Evolutionary conservation across 1,284 basidiomycete species (phyloP), one percentile per base, ranked within the genome.

Genomic region (Boletus semigastroideus): DNA sequence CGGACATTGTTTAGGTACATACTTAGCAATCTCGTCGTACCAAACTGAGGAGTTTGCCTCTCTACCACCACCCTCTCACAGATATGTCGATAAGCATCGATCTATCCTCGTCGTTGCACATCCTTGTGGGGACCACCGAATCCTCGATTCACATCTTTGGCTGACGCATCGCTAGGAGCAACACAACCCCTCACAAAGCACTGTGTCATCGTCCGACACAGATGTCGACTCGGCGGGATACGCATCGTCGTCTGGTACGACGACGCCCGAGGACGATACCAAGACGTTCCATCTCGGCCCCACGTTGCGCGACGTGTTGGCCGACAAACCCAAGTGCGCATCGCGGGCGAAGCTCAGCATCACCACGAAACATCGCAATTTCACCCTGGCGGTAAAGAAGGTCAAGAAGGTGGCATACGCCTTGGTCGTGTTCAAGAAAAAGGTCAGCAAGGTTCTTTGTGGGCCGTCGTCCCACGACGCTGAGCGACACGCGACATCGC

Each of bases 261-360:
- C 64, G 31, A 68, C 64, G 11, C 66, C 67, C 41, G 67, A 69
- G 52, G 66, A 69, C 25, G 67, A 69, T 1, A 46, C 55, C 1
- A 31, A 65, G 39, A 55, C 39, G 10, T 68, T 65, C 39, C 42
- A 61, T 41, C 57, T 69, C 1, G 54, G 59, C 16, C 40, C 42
- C 39, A 42, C 52, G 27, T 37, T 63, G 13, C 46, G 39, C 20
- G 33, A n/a, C 10, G 45, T 43, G 33, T 36, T 60, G 22, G 31
- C 33, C 11, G 50, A 53, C 37, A 60, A 48, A 41, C 17, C 49
- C 22, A 54, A 42, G 45, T 9, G 10, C 12, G 33, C 13, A 14
- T 22, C 20, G 3, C 37, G 17, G 7, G 54, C 43, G 22, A 64
- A 62, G 25, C 50, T 42, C 28, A 10, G 38, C 5, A 44, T 59